These are phyloP conservation scores for Saturnispora hagleri DNA, from an alignment of 805 yeast species.

Conservation along the genomic window DNA sequence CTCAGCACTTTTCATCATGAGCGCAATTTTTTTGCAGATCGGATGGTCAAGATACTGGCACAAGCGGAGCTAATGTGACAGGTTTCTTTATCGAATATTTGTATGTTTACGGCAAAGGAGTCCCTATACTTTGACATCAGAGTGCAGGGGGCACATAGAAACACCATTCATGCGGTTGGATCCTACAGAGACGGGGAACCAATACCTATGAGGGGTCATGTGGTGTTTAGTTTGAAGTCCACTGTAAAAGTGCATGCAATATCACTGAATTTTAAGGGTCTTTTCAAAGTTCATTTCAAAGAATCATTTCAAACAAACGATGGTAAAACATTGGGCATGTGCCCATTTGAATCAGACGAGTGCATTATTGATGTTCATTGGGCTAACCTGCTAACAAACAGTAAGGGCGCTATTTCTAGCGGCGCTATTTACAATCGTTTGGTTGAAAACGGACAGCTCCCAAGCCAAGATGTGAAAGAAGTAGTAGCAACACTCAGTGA, in stretches of 20 bases:
- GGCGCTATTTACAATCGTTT: background rate
- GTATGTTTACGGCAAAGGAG: background rate
- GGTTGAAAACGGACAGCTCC: background rate
- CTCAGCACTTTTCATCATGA: slow-evolving; percentile 4
- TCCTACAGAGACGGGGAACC: slow-evolving; percentile 36
- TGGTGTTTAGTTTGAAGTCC: slow-evolving; percentile 37
- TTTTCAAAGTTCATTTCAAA: slow-evolving; percentile 33
- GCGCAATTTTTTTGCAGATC: slow-evolving; percentile 6
- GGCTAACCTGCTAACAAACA: slow-evolving; percentile 36
- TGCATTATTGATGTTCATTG: slow-evolving; percentile 37
- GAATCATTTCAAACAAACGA: slow-evolving; percentile 23
- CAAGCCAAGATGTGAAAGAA: background rate
- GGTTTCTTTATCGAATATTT: background rate
- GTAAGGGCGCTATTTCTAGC: slow-evolving; percentile 30
- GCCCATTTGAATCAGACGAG: slow-evolving; percentile 31
- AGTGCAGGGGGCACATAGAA: slow-evolving; percentile 33
- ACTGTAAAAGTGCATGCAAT: slow-evolving; percentile 33
- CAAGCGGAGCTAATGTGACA: background rate
- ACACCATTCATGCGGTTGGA: slow-evolving; percentile 35
- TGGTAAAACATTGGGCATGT: slow-evolving; percentile 23
- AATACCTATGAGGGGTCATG: slow-evolving; percentile 36
- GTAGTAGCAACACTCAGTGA: background rate
- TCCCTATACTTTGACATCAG: slow-evolving; percentile 18
- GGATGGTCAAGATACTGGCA: slow-evolving; percentile 1
- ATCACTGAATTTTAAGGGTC: slow-evolving; percentile 34